Evolutionary conservation across 2,329 filamentous ascomycete genomes (phyloP), one percentile per base, ranked within the genome.

Genomic region (Ustilaginoidea virens): DNA sequence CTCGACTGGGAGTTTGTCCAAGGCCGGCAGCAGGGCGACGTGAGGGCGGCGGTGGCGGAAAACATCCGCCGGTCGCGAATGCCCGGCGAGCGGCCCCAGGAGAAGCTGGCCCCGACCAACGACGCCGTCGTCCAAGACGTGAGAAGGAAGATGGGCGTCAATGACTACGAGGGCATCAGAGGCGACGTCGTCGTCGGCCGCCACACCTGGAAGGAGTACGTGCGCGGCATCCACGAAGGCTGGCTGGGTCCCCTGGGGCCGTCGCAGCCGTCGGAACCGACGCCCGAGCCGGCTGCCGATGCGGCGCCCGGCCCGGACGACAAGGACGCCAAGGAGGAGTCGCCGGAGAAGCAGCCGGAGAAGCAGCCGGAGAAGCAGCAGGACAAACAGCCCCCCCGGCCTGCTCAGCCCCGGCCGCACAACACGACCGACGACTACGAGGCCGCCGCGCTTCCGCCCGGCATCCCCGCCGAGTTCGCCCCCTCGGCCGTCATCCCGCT

Each of bases 1-100:
- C 58, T 96, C 46, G 90, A 98, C 51, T 96, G 92, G 74, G 87
- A 94, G 44, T 92, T 94, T 33, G 70, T 96, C 5, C 87, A 96
- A 55, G 90, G 87, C 5, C 66, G 86, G 30, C 76, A 78, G 48
- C 80, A 94, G 58, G 90, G 90, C n/a, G 87, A 98, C 47, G 72
- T 98, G 25, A 66, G 90, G 36, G 85, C 81, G 29, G 80, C 78
- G 10, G 67, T 92, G 26, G 87, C 90, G 16, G 83, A 93, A 58
- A 77, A 74, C 49, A 82, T 94, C 51, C 69, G 90, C 33, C 73
- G 83, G 46, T 61, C 65, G 41, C 68, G 76, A 42, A 63, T 69
- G 35, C 66, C 68, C 9, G 67, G 74, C 34, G 63, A 66, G 43
- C 56, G 53, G 26, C 57, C 61, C 6, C 59, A 62, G 22, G 58